phyloP scores from a whole-genome alignment of 1,284 basidiomycete genomes.

The Pholiota adiposa region DNA sequence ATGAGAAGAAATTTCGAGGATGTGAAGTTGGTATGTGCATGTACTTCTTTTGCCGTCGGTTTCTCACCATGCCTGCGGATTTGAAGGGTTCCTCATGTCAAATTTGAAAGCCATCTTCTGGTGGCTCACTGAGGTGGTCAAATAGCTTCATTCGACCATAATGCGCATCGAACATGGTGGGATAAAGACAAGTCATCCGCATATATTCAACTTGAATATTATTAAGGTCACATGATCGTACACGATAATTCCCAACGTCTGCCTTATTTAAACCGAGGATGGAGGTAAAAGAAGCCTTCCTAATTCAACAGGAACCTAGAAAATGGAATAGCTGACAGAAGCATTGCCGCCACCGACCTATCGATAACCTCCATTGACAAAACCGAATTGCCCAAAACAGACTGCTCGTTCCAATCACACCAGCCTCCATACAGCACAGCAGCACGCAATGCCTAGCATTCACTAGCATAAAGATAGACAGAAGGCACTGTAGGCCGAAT shows the following conservation, averaged over 20 bases:
- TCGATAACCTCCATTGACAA: background rate
- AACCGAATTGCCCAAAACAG: background rate
- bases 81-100: background rate
- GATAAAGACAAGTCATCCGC: no score
- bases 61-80: background rate
- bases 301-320: no score
- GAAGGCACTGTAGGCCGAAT: background rate
- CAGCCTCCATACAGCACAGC: background rate
- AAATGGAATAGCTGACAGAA: no score
- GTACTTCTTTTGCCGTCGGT: background rate
- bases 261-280: no score
- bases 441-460: background rate
- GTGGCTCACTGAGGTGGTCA: no score
- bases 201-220: no score
- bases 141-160: no score
- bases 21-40: background rate
- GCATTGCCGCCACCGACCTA: no score
- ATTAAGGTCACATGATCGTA: no score
- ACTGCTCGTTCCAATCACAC: background rate
- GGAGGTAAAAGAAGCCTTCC: no score
- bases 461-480: background rate
- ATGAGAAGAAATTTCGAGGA: background rate
- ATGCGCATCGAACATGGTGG: no score
- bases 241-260: no score
- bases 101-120: background rate